Percentiles rank a stretch among this genome's conserved stretches.
These are phyloP conservation scores for Beta lomatogona DNA, from an alignment of 179 eudicot genomes.

Conservation along the genomic window DNA sequence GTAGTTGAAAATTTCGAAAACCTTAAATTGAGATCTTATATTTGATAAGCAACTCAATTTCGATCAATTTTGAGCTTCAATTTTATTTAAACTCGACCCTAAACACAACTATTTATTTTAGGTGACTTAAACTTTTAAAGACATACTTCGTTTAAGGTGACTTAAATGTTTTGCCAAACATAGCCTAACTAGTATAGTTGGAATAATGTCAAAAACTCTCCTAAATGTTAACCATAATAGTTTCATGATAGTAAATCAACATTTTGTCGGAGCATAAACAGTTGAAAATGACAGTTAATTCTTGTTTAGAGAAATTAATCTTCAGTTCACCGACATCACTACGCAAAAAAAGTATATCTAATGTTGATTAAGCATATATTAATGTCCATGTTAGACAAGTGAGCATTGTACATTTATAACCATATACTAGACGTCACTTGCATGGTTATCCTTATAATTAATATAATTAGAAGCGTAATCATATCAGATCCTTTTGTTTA, in stretches of 20 bases:
- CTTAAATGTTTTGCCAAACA: no score
- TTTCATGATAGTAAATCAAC: background rate
- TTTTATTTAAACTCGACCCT: no score
- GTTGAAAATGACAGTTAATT: background rate
- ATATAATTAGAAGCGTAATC: constrained; percentile 22
- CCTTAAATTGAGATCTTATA: no score
- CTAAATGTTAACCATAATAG: no score
- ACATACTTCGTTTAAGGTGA: no score
- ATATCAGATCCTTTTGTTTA: background rate
- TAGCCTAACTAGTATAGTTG: no score
- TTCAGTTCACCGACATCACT: constrained; percentile 20
- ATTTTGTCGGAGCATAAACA: background rate
- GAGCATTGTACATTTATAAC: constrained; percentile 2
- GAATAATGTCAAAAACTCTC: no score
- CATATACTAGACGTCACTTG: background rate
- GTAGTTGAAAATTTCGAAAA: no score
- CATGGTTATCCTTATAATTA: background rate
- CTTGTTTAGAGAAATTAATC: background rate
- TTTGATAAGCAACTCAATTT: no score
- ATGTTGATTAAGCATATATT: constrained; percentile 11
- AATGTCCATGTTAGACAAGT: constrained; percentile 19
- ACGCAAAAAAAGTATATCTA: constrained; percentile 2
- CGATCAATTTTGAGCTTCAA: no score
- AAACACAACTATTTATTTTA: no score
- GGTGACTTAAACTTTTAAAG: no score